Percentiles rank a stretch among this genome's conserved stretches.
phyloP scores from a whole-genome alignment of 306 rosid species.

The Ziziphus jujuba region DNA sequence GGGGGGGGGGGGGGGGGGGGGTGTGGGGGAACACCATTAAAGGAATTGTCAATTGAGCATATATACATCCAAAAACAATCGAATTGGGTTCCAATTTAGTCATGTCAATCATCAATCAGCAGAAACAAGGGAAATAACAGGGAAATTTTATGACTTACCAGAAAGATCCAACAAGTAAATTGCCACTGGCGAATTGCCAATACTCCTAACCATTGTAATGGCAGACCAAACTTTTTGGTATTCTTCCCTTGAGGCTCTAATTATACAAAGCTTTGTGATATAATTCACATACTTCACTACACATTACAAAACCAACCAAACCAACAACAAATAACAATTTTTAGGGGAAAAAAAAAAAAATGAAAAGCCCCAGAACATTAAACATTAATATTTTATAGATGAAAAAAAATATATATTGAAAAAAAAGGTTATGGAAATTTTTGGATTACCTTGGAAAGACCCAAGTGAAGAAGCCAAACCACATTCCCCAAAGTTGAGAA shows the following conservation, averaged over 20 bases:
- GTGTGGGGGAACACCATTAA: too few species aligned
- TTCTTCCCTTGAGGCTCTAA: constrained; percentile 72
- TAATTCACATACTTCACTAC: constrained; percentile 79
- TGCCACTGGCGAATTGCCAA: constrained; percentile 60
- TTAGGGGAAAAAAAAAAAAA: too few species aligned
- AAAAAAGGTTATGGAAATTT: background rate
- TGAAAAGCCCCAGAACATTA: background rate
- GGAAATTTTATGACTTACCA: constrained; percentile 43
- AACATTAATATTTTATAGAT: background rate
- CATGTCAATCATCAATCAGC: background rate
- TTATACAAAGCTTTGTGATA: constrained; percentile 69
- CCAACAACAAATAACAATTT: background rate
- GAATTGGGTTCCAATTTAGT: background rate
- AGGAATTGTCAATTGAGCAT: background rate
- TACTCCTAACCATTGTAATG: constrained; percentile 65
- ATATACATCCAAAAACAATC: background rate
- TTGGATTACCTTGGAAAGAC: constrained; percentile 57
- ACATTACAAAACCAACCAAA: constrained; percentile 9
- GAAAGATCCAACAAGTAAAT: constrained; percentile 64
- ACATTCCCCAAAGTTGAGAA: constrained; percentile 79
- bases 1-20: too few species aligned
- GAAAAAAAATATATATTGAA: background rate
- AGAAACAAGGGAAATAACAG: background rate
- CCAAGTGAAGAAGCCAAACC: constrained; percentile 80
- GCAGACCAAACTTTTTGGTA: constrained; percentile 77